These are phyloP conservation scores for Aspergillus ochraceus DNA, from an alignment of 2,329 filamentous ascomycete species.

Conservation along the genomic window DNA sequence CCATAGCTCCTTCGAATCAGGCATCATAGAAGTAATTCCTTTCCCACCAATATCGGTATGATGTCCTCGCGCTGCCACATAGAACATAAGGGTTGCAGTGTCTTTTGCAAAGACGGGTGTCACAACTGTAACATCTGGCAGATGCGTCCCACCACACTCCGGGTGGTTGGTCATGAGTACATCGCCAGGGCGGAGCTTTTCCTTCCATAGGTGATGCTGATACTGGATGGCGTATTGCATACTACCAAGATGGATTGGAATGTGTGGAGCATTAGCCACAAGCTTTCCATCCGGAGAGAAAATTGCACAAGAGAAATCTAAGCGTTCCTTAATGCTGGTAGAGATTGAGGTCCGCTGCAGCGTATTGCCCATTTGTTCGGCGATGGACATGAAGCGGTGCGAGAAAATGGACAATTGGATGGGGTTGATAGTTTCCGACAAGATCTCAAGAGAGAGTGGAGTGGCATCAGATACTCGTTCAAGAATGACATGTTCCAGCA, in stretches of 20 bases:
- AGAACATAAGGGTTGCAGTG: conserved; percentile 64
- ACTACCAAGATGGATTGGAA: conserved; percentile 75
- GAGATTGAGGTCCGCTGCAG: conserved; percentile 74
- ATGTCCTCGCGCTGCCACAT: conserved; percentile 71
- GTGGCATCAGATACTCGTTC: not conserved
- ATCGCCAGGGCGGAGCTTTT: conserved; percentile 71
- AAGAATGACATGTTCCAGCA: not conserved
- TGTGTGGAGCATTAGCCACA: conserved; percentile 66
- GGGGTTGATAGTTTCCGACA: conserved; percentile 71
- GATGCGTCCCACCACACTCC: conserved; percentile 77
- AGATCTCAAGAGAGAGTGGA: conserved; percentile 44
- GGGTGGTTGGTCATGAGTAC: conserved; percentile 67
- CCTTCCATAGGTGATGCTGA: conserved; percentile 69
- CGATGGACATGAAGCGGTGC: conserved; percentile 77
- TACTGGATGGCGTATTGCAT: conserved; percentile 76
- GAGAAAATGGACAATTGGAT: conserved; percentile 56
- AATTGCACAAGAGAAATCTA: conserved; percentile 77
- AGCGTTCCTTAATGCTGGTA: conserved; percentile 79
- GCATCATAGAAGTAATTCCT: conserved; percentile 39
- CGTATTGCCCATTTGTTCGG: conserved; percentile 78
- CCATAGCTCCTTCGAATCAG: conserved; percentile 36
- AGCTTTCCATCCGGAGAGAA: conserved; percentile 68
- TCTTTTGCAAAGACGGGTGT: conserved; percentile 73
- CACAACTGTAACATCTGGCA: conserved; percentile 74
- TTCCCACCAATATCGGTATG: conserved; percentile 70